These are phyloP conservation scores for Phyllostachys edulis DNA, from an alignment of 176 grass and related monocot genomes.

Conservation along the genomic window DNA sequence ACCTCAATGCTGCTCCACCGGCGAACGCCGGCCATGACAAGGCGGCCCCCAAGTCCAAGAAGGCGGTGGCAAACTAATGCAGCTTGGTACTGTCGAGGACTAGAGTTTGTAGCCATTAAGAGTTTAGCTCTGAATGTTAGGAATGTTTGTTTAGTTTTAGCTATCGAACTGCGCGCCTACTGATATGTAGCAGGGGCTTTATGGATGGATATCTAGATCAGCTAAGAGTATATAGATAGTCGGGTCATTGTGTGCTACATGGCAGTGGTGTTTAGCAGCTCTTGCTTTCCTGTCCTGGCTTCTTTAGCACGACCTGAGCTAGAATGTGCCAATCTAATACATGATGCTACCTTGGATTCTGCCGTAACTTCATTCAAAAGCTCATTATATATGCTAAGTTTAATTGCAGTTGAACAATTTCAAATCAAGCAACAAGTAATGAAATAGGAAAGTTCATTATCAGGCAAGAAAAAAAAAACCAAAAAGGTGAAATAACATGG, in stretches of 20 bases:
- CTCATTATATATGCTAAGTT: not conserved
- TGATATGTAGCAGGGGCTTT: constrained; percentile 18
- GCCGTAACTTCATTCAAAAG: not conserved
- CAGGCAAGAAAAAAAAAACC: not conserved
- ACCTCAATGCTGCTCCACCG: constrained; percentile 52
- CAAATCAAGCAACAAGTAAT: not conserved
- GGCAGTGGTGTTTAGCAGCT: constrained; percentile 25
- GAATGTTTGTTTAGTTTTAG: constrained; percentile 35
- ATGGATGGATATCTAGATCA: constrained; percentile 44
- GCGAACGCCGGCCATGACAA: constrained; percentile 27
- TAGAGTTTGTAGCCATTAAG: constrained; percentile 21
- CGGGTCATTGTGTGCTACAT: constrained; percentile 14
- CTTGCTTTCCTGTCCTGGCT: constrained; percentile 11
- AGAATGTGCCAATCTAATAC: constrained; percentile 25
- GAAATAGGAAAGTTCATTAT: not conserved
- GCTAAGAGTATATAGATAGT: constrained; percentile 41
- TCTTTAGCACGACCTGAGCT: not conserved
- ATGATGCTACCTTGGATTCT: constrained; percentile 1
- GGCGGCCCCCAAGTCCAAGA: constrained; percentile 35
- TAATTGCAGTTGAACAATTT: not conserved
- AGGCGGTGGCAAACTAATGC: constrained; percentile 39
- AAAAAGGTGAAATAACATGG: not conserved
- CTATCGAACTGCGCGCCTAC: constrained; percentile 16
- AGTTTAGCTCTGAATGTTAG: constrained; percentile 30
- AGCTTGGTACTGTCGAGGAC: not conserved